Conservation (phyloP, 768 basidiomycete species). For the Boletellus ananiceps region DNA sequence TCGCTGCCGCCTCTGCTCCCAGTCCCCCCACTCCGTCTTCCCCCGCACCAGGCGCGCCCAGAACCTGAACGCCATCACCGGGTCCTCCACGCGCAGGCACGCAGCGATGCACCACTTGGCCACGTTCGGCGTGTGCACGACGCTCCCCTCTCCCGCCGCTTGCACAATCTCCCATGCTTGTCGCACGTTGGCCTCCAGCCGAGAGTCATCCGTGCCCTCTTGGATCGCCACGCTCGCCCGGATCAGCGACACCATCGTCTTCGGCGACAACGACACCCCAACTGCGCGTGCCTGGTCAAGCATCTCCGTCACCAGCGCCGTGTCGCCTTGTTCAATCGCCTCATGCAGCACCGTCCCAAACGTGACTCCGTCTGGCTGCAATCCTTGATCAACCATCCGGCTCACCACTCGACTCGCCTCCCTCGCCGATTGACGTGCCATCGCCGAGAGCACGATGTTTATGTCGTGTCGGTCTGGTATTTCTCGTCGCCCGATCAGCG, state of each 20-base stretch:
- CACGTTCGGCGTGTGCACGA: slow-evolving; percentile 41
- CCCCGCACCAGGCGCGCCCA: slow-evolving; percentile 48
- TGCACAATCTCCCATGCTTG: slow-evolving; percentile 41
- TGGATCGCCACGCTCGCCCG: slow-evolving; percentile 34
- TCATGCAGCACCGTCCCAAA: slow-evolving; percentile 61
- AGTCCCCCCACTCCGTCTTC: slow-evolving; percentile 46
- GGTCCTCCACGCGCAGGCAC: slow-evolving; percentile 46
- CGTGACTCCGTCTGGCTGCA: slow-evolving; percentile 50
- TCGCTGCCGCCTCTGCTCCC: slow-evolving; percentile 42
- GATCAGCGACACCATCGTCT: slow-evolving; percentile 48
- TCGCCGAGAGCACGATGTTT: slow-evolving; percentile 54
- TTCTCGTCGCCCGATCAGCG: slow-evolving; percentile 45
- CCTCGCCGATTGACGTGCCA: slow-evolving; percentile 47
- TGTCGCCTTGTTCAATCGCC: slow-evolving; percentile 45
- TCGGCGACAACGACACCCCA: slow-evolving; percentile 39
- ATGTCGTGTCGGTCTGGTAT: slow-evolving; percentile 60
- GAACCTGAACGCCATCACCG: slow-evolving; percentile 53
- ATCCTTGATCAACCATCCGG: slow-evolving; percentile 45
- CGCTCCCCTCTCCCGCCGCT: slow-evolving; percentile 31
- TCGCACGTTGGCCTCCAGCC: slow-evolving; percentile 34
- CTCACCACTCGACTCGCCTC: slow-evolving; percentile 45
- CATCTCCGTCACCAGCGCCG: slow-evolving; percentile 41
- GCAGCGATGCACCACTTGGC: slow-evolving; percentile 49
- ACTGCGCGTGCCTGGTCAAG: slow-evolving; percentile 36
- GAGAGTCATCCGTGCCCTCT: slow-evolving; percentile 23